Percentiles rank a stretch among this genome's conserved stretches.
phyloP scores from a whole-genome alignment of 768 basidiomycete species.

The Leccinum ochraceum region DNA sequence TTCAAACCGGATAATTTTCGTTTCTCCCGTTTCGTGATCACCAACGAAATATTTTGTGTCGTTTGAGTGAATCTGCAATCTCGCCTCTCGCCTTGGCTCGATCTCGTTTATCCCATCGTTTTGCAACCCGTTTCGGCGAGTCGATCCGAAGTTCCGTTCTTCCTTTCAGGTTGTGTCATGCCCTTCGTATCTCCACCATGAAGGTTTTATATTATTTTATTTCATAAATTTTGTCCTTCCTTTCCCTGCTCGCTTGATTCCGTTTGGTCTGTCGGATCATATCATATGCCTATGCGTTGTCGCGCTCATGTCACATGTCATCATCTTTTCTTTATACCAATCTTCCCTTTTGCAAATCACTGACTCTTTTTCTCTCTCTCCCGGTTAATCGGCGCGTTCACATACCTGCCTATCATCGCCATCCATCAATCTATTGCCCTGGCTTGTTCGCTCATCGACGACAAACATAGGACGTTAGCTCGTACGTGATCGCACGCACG shows the following conservation, averaged over 20 bases:
- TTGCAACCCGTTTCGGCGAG: conserved; percentile 10
- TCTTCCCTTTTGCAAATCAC: conserved; percentile 3
- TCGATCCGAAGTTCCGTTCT: conserved; percentile 14
- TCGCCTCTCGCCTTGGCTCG: conserved; percentile 3
- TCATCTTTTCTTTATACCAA: conserved; percentile 1
- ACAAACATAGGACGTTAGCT: conserved; percentile 63
- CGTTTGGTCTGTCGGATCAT: conserved; percentile 2
- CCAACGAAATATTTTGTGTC: conserved; percentile 5
- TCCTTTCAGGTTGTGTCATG: background rate
- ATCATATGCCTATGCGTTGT: background rate
- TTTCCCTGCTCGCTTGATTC: conserved; percentile 7
- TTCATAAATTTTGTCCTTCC: background rate
- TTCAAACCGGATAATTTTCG: conserved; percentile 1
- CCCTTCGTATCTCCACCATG: conserved; percentile 20
- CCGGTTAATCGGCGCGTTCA: background rate
- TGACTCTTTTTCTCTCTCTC: conserved; percentile 8
- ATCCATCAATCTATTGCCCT: background rate
- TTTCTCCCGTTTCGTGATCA: background rate
- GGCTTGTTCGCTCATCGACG: background rate
- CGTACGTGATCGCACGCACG: conserved; percentile 82
- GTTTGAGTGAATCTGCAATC: background rate
- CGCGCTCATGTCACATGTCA: conserved; percentile 1
- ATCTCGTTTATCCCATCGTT: background rate
- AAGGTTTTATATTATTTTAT: background rate
- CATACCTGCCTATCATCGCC: background rate